phyloP scores from a whole-genome alignment of 257 asterid genomes.

The Przewalskia tangutica region DNA sequence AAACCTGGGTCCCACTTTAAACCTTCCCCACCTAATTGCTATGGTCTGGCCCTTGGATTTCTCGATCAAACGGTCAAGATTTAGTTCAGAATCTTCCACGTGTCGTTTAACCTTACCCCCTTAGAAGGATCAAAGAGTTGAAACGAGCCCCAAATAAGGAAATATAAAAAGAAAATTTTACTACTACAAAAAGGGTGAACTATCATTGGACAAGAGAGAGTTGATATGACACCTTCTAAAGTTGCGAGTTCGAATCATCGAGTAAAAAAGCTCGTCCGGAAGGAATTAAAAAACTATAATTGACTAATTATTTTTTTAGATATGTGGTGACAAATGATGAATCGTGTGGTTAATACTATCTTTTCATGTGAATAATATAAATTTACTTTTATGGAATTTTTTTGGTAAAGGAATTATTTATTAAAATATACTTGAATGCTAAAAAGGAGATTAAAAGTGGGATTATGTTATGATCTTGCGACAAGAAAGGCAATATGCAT shows the following conservation, averaged over 20 bases:
- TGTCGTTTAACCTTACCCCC: conserved; percentile 1
- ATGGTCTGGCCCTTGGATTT: conserved; percentile 8
- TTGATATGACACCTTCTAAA: too few relatives aligned
- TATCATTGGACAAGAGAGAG: background rate
- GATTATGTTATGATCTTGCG: background rate
- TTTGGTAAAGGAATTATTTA: background rate
- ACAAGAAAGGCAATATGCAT: background rate
- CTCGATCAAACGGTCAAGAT: conserved; percentile 23
- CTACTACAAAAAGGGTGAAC: background rate
- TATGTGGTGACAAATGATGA: background rate
- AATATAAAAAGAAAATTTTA: background rate
- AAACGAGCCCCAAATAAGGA: background rate
- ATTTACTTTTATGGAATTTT: background rate
- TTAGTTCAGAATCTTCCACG: conserved; percentile 10
- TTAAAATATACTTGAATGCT: background rate
- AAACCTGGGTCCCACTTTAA: conserved; percentile 9
- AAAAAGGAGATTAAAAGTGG: background rate
- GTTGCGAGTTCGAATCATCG: too few relatives aligned
- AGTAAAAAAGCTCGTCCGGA: too few relatives aligned
- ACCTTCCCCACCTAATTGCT: background rate
- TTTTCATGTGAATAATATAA: background rate
- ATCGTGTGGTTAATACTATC: background rate
- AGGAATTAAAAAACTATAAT: background rate
- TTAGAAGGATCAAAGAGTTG: background rate
- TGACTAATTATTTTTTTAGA: background rate